Conservation (phyloP, 305 asterid species). For the Stenogyne calaminthoides region DNA sequence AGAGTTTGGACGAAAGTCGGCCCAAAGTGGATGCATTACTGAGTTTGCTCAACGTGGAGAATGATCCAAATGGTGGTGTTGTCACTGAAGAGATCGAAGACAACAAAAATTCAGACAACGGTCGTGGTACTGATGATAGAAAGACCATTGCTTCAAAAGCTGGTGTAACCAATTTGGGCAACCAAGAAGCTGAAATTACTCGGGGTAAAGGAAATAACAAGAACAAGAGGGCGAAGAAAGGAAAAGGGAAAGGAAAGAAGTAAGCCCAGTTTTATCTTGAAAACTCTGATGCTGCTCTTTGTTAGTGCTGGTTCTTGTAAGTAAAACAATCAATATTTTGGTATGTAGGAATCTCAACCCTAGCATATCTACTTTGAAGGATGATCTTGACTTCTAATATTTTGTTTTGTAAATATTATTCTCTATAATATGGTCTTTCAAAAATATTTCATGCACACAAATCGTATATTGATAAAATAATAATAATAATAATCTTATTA, state of each 20-base stretch:
- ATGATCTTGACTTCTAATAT: not conserved
- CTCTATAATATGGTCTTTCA: not conserved
- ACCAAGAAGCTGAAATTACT: not conserved
- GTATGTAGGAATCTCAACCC: not conserved
- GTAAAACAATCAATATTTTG: not conserved
- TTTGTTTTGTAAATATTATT: not conserved
- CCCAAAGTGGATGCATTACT: slow-evolving; percentile 18
- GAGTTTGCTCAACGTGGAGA: not conserved
- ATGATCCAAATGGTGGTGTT: not conserved
- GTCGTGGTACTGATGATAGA: no score
- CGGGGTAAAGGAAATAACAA: not conserved
- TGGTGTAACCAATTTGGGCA: not conserved
- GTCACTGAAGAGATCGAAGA: not conserved
- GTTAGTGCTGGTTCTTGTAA: not conserved
- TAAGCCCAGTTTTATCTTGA: not conserved
- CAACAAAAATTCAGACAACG: not conserved
- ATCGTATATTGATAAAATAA: no score
- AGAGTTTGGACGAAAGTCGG: slow-evolving; percentile 16
- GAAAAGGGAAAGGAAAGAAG: not conserved
- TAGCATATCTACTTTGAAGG: not conserved
- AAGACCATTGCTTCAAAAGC: not conserved
- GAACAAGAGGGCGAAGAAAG: not conserved
- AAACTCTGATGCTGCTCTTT: not conserved
- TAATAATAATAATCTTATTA: no score
- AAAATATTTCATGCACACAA: no score